A percentile compares a stretch with the other conserved stretches of the same genome.
Conservation (phyloP, 169 alveolate genomes). For the Theileria equi region DNA sequence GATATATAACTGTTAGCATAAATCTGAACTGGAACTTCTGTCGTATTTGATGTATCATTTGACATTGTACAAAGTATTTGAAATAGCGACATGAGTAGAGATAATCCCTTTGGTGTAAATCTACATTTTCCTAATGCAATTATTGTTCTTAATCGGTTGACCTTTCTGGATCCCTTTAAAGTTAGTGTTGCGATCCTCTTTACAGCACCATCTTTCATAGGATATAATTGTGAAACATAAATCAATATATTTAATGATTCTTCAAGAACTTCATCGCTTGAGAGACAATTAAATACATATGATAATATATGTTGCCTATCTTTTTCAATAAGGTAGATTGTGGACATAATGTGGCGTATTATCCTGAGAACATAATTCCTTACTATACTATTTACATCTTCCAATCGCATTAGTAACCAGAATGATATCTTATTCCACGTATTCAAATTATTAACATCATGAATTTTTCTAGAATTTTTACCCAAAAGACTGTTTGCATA, state of each 20-base stretch:
- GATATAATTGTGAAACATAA: conserved; percentile 33
- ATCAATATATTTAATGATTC: conserved; percentile 15
- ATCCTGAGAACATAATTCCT: conserved; percentile 30
- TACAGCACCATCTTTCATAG: conserved; percentile 62
- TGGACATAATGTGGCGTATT: conserved; percentile 33
- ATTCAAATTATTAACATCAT: neutral
- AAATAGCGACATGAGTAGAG: neutral
- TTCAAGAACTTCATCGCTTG: conserved; percentile 20
- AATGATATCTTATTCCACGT: conserved; percentile 20
- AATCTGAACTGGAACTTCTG: neutral
- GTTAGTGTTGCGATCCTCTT: conserved; percentile 34
- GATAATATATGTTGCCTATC: conserved; percentile 53
- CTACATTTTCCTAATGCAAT: conserved; percentile 10
- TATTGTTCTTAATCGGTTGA: conserved; percentile 4
- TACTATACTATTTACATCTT: conserved; percentile 9
- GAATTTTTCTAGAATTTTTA: neutral
- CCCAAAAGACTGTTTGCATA: neutral
- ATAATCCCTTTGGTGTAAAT: conserved; percentile 27
- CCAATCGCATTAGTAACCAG: conserved; percentile 41
- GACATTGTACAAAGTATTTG: conserved; percentile 20
- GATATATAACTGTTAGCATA: conserved; percentile 12
- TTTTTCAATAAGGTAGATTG: conserved; percentile 14
- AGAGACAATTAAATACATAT: conserved; percentile 40
- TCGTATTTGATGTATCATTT: neutral
- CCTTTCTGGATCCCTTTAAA: conserved; percentile 37